phyloP scores from a whole-genome alignment of 2,329 filamentous ascomycete species.

The Alternaria longipes region DNA sequence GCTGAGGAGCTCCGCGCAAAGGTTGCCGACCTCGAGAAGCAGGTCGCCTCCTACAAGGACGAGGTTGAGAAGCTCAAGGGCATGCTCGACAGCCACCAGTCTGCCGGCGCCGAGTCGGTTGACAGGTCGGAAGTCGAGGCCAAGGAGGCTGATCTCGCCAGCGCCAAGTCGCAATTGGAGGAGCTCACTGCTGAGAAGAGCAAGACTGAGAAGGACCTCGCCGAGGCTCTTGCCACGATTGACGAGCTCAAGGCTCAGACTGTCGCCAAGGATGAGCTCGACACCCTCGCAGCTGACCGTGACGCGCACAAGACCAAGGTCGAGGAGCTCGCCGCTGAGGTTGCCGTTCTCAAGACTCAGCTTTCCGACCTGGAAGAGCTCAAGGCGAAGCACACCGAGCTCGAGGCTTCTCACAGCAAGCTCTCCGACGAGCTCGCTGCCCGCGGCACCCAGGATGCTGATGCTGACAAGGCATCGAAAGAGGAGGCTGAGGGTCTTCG shows the following conservation, averaged over 20 bases:
- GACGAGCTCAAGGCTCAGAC: conserved; percentile 31
- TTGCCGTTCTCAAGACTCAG: conserved; percentile 36
- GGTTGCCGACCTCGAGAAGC: conserved; percentile 37
- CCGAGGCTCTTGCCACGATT: conserved; percentile 32
- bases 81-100: conserved; percentile 34
- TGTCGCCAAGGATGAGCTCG: conserved; percentile 38
- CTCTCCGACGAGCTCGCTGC: conserved; percentile 24
- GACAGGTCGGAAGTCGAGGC: conserved; percentile 39
- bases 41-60: conserved; percentile 40
- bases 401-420: conserved; percentile 28
- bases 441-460: conserved; percentile 31
- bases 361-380: conserved; percentile 30
- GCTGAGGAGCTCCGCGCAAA: conserved; percentile 24
- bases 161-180: conserved; percentile 32
- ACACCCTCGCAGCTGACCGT: conserved; percentile 37
- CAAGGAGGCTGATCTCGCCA: conserved; percentile 39
- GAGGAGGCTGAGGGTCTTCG: conserved; percentile 34
- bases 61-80: conserved; percentile 43
- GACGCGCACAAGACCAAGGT: conserved; percentile 33
- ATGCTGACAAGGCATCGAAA: conserved; percentile 27
- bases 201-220: conserved; percentile 28
- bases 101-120: conserved; percentile 24
- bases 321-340: conserved; percentile 33
- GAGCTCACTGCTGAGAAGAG: conserved; percentile 22
- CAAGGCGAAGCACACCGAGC: conserved; percentile 27